Evolutionary conservation across 192 early-diverging fungal genomes (phyloP), one percentile per base, ranked within the genome.

Genomic region (Borealophlyctis nickersoniae): DNA sequence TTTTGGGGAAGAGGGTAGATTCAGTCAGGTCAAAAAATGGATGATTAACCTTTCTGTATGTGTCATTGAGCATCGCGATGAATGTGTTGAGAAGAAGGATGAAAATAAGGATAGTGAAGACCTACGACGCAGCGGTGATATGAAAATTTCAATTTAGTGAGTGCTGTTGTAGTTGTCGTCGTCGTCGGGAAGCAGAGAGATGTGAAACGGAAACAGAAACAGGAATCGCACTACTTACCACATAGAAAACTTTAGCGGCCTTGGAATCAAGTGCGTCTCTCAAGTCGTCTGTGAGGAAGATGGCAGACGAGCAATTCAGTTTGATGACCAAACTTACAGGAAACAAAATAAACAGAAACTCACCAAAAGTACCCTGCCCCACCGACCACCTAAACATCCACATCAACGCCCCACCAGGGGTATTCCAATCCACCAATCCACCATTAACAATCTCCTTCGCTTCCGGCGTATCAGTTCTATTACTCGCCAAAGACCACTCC

Each of bases 331-430:
- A n/a, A n/a, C n/a, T n/a, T 45, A 7, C 39, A 45, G 19, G 7
- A 7, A 45, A 45, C 39, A 45, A 45, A 45, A 45, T 13, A 45
- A 45, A 45, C 39, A 13, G 7, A 19, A 7, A 45, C 39, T 7
- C 39, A 45, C 39, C 39, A 45, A 45, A 45, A 45, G 39, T 45
- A 13, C 39, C 39, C 39, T n/a, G n/a, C n/a, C n/a, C n/a, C n/a
- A n/a, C n/a, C n/a, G n/a, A n/a, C n/a, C n/a, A n/a, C 39, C 39
- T 45, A 45, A 45, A 13, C 7, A 45, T 45, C 39, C 39, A 45
- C 7, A 45, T 13, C 39, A 45, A 7, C 19, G 39, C 39, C 19
- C 39, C 39, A 7, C 39, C 7, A 7, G 39, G 39, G 9, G 39
- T 45, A 45, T 7, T 19, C 39, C 39, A 45, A 45, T 45, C 39